Base-by-base conservation (phyloP, 768 basidiomycete genomes). In the Termitomyces heimii region DNA sequence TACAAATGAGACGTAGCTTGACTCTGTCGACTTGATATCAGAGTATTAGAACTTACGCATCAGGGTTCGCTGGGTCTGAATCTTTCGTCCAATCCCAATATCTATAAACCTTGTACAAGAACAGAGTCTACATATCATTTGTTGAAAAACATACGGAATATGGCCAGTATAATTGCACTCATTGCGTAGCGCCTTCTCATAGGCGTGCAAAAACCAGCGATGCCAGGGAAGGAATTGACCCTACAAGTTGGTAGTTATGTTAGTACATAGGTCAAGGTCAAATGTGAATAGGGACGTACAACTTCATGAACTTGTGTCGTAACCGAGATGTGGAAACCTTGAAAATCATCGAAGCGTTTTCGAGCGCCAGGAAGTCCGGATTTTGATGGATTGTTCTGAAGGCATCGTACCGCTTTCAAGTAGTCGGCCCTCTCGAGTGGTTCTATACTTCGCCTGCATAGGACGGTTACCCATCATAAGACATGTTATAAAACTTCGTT, bases 41-140 rank as follows among this genome's bases (percentile, higher is more conserved):
- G 14, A 26, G 5, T 51, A 18, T 9, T 4, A 22, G 54, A 39
- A 48, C 43, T 62, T 64, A 53, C 56, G 71, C 70, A 59, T 57
- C 18, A 55, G 31, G 12, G 53, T 60, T 26, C 48, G 18, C 29
- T 42, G 52, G 60, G 48, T 72, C 70, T 1, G 68, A 64, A 53
- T 77, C 75, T 31, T 60, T 64, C 4, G 70, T 71, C 74, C 74
- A 76, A 49, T 76, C 69, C 75, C 75, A 78, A 43, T 74, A 76
- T 7, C 75, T 76, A 32, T 5, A 40, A 2, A 24, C 0, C 7
- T 9, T 9, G 16, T 0, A n/a, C 32, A 1, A 54, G n/a, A 1
- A 29, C 12, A 6, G 32, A 10, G 1, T 10, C 5, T n/a, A 14
- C 2, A 29, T 12, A 47, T 18, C 4, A 1, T 10, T 5, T 6